Percentiles rank a stretch among this genome's conserved stretches.
These are phyloP conservation scores for Gardenia jasminoides DNA, from an alignment of 257 asterid species.

Conservation along the genomic window DNA sequence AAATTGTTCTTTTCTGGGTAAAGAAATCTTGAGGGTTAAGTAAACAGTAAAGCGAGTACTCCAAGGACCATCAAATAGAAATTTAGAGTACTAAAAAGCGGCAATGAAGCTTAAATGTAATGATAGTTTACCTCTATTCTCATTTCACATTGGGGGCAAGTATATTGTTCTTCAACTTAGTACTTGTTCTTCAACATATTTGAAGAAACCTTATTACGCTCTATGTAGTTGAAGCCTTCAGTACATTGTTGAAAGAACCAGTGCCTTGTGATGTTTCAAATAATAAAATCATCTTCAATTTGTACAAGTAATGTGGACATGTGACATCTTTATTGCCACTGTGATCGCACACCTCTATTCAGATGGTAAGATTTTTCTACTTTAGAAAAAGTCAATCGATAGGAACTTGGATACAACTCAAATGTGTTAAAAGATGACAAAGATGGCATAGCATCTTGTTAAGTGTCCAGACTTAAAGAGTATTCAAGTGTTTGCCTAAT, in stretches of 20 bases:
- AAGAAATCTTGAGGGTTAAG: not conserved
- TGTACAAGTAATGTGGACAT: not conserved
- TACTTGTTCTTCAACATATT: not conserved
- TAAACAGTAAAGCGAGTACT: not conserved
- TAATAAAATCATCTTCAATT: not conserved
- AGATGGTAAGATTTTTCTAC: not conserved
- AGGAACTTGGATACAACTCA: not conserved
- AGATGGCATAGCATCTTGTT: not conserved
- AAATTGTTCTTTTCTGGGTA: not conserved
- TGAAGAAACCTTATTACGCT: not conserved
- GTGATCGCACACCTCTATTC: not conserved
- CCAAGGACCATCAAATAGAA: not conserved
- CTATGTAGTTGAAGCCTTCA: not conserved
- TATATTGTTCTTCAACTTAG: too few relatives aligned
- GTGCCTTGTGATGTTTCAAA: not conserved
- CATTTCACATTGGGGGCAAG: not conserved
- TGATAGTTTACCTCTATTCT: not conserved
- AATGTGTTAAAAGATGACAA: not conserved
- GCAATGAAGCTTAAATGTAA: not conserved
- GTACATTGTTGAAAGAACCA: not conserved
- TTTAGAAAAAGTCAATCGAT: not conserved
- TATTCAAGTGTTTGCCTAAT: not conserved
- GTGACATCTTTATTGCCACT: not conserved
- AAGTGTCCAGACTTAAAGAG: not conserved
- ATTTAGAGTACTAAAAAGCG: not conserved